Evolutionary conservation across 371 early-diverging fungal species (phyloP).

Genomic region (Rhizopus sp.): DNA sequence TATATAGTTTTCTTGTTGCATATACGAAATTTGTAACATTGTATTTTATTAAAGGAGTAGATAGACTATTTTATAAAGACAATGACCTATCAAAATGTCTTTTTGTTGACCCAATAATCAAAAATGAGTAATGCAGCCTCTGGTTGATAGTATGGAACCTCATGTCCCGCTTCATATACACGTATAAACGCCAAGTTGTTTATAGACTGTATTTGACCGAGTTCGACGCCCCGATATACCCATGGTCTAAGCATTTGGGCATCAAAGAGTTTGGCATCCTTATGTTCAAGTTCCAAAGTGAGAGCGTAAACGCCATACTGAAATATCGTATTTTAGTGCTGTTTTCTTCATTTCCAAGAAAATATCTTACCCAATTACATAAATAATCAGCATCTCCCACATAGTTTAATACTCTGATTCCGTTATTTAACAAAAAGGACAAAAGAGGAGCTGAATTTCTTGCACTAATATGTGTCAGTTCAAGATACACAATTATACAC

Average conservation of each 20-base stretch:
- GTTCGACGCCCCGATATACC: conserved; percentile 60
- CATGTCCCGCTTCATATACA: conserved; percentile 91
- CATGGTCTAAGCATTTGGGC: conserved; percentile 22
- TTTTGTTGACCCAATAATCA: conserved; percentile 52
- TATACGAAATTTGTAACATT: conserved; percentile 1
- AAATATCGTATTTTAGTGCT: background rate
- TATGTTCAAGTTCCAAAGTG: conserved; percentile 80
- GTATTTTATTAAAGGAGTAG: background rate
- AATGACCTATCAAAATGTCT: background rate
- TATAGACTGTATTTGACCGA: conserved; percentile 55
- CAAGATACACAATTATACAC: background rate
- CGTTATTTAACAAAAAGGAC: conserved; percentile 56
- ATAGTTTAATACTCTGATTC: conserved; percentile 82
- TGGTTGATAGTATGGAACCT: conserved; percentile 72
- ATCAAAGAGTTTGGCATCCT: conserved; percentile 65
- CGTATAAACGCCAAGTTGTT: conserved; percentile 78
- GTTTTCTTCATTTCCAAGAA: background rate
- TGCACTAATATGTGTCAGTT: background rate
- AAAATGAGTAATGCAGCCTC: conserved; percentile 58
- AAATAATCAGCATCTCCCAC: conserved; percentile 88
- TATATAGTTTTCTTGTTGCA: background rate
- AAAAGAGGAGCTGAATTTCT: conserved; percentile 29
- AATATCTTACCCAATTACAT: conserved; percentile 79
- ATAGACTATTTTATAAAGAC: too few species aligned
- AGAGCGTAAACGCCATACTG: conserved; percentile 84